Evolutionary conservation across 495 filamentous ascomycete species (phyloP).

Genomic region (Chaetomium fimeti): DNA sequence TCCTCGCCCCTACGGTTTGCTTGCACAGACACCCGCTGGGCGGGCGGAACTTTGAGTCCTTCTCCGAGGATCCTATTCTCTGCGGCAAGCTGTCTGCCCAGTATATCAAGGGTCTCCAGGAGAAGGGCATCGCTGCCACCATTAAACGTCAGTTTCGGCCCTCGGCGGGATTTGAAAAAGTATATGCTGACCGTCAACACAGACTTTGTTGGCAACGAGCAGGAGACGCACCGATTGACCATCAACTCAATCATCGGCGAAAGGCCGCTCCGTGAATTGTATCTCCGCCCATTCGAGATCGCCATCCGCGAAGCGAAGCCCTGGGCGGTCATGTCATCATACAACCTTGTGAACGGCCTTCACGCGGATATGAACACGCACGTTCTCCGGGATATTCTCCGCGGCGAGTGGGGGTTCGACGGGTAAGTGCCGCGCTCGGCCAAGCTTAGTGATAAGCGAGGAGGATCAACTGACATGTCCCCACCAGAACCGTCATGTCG

Average conservation of each 20-base stretch:
- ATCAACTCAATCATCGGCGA: slow-evolving; percentile 69
- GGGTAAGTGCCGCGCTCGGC: slow-evolving; percentile 45
- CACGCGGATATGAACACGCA: slow-evolving; percentile 74
- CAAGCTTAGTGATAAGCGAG: slow-evolving; percentile 1
- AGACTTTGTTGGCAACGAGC: slow-evolving; percentile 83
- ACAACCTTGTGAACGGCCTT: slow-evolving; percentile 76
- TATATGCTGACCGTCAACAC: slow-evolving; percentile 30
- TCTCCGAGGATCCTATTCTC: slow-evolving; percentile 78
- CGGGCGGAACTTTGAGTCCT: slow-evolving; percentile 83
- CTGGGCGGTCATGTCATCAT: slow-evolving; percentile 80
- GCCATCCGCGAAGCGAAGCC: slow-evolving; percentile 75
- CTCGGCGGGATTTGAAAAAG: background rate
- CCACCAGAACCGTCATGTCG: slow-evolving; percentile 62
- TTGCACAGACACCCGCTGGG: slow-evolving; percentile 80
- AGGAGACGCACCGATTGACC: slow-evolving; percentile 75
- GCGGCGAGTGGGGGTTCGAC: slow-evolving; percentile 74
- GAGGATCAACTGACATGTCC: slow-evolving; percentile 20
- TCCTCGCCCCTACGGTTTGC: slow-evolving; percentile 79
- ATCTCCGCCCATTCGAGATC: slow-evolving; percentile 78
- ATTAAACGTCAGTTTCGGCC: slow-evolving; percentile 61
- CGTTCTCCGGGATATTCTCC: slow-evolving; percentile 68
- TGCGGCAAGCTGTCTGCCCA: slow-evolving; percentile 72
- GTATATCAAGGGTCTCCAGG: slow-evolving; percentile 72
- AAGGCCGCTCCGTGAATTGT: slow-evolving; percentile 75
- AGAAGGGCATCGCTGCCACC: slow-evolving; percentile 70